These are phyloP conservation scores for Austroboletus festivus DNA, from an alignment of 768 basidiomycete species.

Conservation along the genomic window DNA sequence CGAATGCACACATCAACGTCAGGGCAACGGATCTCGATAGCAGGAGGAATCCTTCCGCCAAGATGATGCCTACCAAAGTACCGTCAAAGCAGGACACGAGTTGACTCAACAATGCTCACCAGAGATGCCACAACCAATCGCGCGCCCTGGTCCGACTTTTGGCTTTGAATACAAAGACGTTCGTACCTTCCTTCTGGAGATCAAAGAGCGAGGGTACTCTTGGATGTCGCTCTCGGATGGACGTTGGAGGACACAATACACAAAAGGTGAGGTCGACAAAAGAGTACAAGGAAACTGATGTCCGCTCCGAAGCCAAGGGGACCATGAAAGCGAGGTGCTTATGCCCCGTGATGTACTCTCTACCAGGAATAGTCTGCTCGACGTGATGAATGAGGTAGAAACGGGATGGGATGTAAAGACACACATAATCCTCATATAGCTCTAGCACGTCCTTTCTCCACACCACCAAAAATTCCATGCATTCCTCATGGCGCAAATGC, in stretches of 20 bases:
- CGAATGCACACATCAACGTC: constrained; percentile 61
- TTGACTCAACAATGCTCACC: constrained; percentile 42
- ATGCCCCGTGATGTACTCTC: constrained; percentile 64
- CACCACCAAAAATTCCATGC: constrained; percentile 82
- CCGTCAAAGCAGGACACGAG: background rate
- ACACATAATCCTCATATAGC: constrained; percentile 81
- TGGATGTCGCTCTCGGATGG: constrained; percentile 36
- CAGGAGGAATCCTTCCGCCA: constrained; percentile 66
- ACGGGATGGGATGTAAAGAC: constrained; percentile 23
- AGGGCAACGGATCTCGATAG: constrained; percentile 71
- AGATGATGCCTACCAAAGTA: constrained; percentile 54
- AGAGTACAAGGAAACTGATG: constrained; percentile 81
- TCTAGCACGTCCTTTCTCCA: constrained; percentile 80
- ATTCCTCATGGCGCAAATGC: constrained; percentile 59
- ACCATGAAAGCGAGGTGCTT: constrained; percentile 80
- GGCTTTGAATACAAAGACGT: constrained; percentile 83
- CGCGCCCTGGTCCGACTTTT: constrained; percentile 74
- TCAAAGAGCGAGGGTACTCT: constrained; percentile 49
- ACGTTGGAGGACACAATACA: constrained; percentile 60
- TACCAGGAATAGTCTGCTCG: constrained; percentile 56
- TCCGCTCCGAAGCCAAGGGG: constrained; percentile 60
- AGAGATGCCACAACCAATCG: constrained; percentile 91
- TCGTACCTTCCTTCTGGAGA: constrained; percentile 60
- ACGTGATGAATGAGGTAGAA: constrained; percentile 4
- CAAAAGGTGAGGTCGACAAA: constrained; percentile 84